Evolutionary conservation across 2,329 filamentous ascomycete species (phyloP).

Genomic region (Didymella arachidicola): DNA sequence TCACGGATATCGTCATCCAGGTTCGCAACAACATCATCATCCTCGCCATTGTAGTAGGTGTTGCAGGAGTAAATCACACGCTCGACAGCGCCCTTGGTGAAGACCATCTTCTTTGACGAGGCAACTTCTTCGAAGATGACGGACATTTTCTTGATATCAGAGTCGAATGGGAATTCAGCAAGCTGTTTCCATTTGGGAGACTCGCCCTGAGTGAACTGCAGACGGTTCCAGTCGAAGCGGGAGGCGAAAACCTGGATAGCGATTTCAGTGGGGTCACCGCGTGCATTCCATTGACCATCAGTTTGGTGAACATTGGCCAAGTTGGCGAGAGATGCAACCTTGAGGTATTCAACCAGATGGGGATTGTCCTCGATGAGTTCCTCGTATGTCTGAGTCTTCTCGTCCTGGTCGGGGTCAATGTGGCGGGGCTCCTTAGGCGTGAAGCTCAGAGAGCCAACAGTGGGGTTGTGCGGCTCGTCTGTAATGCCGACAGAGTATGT

Average conservation of each 20-base stretch:
- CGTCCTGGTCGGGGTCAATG: slow-evolving; percentile 41
- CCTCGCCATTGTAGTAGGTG: slow-evolving; percentile 64
- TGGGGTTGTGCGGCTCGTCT: slow-evolving; percentile 44
- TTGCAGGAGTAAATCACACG: slow-evolving; percentile 60
- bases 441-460: slow-evolving; percentile 41
- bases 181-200: slow-evolving; percentile 48
- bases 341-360: slow-evolving; percentile 45
- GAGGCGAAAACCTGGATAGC: slow-evolving; percentile 76
- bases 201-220: slow-evolving; percentile 54
- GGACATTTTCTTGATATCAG: slow-evolving; percentile 77
- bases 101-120: slow-evolving; percentile 56
- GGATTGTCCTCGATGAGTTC: slow-evolving; percentile 40
- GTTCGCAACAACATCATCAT: slow-evolving; percentile 33
- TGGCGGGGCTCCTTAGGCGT: slow-evolving; percentile 34
- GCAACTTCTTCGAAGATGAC: slow-evolving; percentile 63
- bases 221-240: slow-evolving; percentile 67
- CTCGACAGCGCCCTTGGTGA: slow-evolving; percentile 74
- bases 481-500: slow-evolving; percentile 45
- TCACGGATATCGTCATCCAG: slow-evolving; percentile 63
- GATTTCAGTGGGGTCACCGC: slow-evolving; percentile 66
- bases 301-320: slow-evolving; percentile 59
- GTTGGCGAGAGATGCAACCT: slow-evolving; percentile 55
- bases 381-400: slow-evolving; percentile 30
- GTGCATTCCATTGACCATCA: slow-evolving; percentile 48
- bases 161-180: slow-evolving; percentile 76